Conservation (phyloP, 169 alveolate species). For the Ichthyophthirius multifiliis region DNA sequence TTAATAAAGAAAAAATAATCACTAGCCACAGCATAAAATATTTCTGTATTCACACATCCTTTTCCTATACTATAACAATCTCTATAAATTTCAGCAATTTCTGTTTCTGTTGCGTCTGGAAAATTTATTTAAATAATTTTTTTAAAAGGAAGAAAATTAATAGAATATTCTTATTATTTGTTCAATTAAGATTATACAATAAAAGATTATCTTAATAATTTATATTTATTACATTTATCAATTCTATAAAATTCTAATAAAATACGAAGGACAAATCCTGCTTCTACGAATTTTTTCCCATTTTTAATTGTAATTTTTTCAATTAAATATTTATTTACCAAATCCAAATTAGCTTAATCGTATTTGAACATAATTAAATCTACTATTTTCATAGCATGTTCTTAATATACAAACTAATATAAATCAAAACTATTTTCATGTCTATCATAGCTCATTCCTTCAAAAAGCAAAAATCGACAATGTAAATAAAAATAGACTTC, state of each 20-base stretch:
- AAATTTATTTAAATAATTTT: not conserved
- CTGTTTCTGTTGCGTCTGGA: not conserved
- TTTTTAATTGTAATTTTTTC: not conserved
- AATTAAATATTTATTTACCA: not conserved
- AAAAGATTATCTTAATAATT: not conserved
- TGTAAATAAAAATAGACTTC: constrained; percentile 44
- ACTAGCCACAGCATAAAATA: too few relatives aligned
- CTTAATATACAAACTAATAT: not conserved
- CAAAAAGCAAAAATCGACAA: constrained; percentile 27
- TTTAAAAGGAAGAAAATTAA: not conserved
- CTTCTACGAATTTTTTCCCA: not conserved
- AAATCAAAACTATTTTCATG: not conserved
- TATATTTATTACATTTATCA: not conserved
- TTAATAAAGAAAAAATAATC: too few relatives aligned
- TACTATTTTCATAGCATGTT: not conserved
- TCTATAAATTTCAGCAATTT: not conserved
- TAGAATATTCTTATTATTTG: not conserved
- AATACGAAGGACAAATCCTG: not conserved
- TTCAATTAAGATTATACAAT: not conserved
- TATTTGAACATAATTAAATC: constrained; percentile 9
- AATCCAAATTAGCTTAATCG: not conserved
- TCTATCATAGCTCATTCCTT: not conserved
- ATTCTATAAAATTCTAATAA: not conserved
- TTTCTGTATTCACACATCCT: not conserved
- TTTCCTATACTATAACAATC: not conserved